phyloP scores from a whole-genome alignment of 108 stramenopile genomes.

The Cyclostephanos invisitatus region DNA sequence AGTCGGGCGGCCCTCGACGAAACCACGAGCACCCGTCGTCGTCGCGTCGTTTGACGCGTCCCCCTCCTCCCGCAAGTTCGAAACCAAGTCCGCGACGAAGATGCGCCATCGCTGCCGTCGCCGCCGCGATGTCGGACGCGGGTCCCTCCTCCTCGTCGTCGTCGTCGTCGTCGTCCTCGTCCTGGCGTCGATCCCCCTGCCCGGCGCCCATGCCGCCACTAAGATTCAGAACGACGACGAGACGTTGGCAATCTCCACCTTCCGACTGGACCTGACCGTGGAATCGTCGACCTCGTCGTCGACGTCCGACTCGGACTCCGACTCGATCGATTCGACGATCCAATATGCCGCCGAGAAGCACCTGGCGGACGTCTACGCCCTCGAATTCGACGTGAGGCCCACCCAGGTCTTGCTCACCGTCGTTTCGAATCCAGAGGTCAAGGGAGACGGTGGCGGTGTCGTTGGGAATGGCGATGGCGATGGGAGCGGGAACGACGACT shows the following conservation, averaged over 20 bases:
- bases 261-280: constrained; percentile 32
- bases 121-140: too few relatives aligned
- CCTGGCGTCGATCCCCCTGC: neutral
- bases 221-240: neutral
- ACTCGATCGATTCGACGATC: constrained; percentile 25
- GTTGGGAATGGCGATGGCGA: neutral
- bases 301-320: constrained; percentile 5
- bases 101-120: too few relatives aligned
- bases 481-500: neutral
- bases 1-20: too few relatives aligned
- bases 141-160: neutral
- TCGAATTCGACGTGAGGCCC: constrained; percentile 13
- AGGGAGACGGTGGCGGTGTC: neutral
- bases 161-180: neutral
- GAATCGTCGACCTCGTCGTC: constrained; percentile 3
- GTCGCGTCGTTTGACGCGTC: too few relatives aligned
- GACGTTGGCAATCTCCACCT: constrained; percentile 37
- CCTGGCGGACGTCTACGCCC: constrained; percentile 23
- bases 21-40: too few relatives aligned
- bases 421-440: constrained; percentile 15
- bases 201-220: neutral
- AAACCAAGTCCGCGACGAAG: too few relatives aligned
- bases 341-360: constrained; percentile 29
- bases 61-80: too few relatives aligned
- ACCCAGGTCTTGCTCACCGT: constrained; percentile 42